Conservation (phyloP, 2,329 filamentous ascomycete species). For the Amphichorda felina region DNA sequence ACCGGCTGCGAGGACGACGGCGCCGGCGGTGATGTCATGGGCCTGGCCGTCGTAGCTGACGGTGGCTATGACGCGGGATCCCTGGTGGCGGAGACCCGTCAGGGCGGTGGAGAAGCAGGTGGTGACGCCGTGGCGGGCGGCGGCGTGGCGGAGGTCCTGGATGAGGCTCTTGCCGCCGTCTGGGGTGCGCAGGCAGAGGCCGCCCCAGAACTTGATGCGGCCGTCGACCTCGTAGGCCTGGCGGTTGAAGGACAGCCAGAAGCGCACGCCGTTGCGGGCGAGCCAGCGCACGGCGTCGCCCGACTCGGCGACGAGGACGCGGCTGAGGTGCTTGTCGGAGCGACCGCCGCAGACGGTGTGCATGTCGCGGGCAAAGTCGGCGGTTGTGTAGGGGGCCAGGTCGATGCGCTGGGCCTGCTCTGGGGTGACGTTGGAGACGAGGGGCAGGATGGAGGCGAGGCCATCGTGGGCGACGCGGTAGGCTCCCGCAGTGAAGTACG, state of each 20-base stretch:
- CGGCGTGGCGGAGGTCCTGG: constrained; percentile 31
- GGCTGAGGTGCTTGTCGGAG: constrained; percentile 35
- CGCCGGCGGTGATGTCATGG: constrained; percentile 18
- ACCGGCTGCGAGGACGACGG: constrained; percentile 44
- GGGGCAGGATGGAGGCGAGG: constrained; percentile 41
- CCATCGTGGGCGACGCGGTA: constrained; percentile 46
- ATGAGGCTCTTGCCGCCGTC: constrained; percentile 50
- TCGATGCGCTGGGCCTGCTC: constrained; percentile 39
- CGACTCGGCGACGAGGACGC: constrained; percentile 37
- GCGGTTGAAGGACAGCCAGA: constrained; percentile 50
- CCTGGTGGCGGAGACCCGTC: constrained; percentile 14
- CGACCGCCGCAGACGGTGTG: constrained; percentile 41
- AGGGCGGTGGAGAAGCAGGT: constrained; percentile 34
- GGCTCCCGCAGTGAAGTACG: constrained; percentile 54
- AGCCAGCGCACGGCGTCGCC: constrained; percentile 43
- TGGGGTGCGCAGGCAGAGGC: constrained; percentile 44
- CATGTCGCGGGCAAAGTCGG: constrained; percentile 44
- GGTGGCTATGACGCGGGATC: constrained; percentile 6
- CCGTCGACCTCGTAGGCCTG: constrained; percentile 54
- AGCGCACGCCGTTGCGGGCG: constrained; percentile 37
- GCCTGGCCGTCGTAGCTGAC: constrained; percentile 14
- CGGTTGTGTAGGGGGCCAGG: constrained; percentile 39
- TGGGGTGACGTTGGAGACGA: constrained; percentile 46
- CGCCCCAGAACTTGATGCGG: constrained; percentile 54
- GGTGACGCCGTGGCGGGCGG: constrained; percentile 26